Base-by-base conservation (phyloP, 352 stramenopile genomes). In the Phytophthora brassicae region DNA sequence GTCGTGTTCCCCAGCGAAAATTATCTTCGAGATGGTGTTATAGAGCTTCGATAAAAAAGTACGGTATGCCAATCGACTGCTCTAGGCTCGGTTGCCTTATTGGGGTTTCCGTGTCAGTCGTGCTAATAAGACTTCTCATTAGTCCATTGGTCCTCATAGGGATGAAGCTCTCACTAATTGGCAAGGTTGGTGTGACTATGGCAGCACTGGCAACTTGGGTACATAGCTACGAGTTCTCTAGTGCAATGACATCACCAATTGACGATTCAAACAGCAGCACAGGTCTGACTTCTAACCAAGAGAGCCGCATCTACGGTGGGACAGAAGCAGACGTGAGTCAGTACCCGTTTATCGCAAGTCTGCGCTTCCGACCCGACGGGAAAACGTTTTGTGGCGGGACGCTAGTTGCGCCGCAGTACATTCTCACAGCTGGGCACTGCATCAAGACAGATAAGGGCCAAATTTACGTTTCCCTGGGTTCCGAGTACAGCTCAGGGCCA, bases 371-470 rank as follows among this genome's bases (percentile, higher is more conserved):
- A 5, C 49, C 65, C 9, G 69, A 70, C 12, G 73, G 68, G 26
- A 50, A 66, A 52, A 77, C 69, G 6, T 90, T 79, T 49, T 93
- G 84, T 50, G 80, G 80, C 11, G 84, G 78, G 20, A 64, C 75
- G 41, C 65, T 93, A 1, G 69, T 93, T 19, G 60, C 77, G 3
- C 53, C 77, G 13, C 59, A 78, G 56, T 90, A 80, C 62, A 72
- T 93, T 17, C 57, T 89, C 33, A 92, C 80, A 24, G 80, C 82
- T 7, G 82, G 75, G 8, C 82, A 92, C 61, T 92, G 82, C 58
- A 78, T 88, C 51, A 70, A 74, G 46, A 70, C 62, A 2, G 46
- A 71, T 39, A 19, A 58, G 9, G 42, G 28, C 17, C 36, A 59
- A 24, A 57, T 69, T 12, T 60, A 69, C n/a, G 60, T 31, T 44